phyloP scores from a whole-genome alignment of 2,329 filamentous ascomycete species.

The Fusarium irregulare region DNA sequence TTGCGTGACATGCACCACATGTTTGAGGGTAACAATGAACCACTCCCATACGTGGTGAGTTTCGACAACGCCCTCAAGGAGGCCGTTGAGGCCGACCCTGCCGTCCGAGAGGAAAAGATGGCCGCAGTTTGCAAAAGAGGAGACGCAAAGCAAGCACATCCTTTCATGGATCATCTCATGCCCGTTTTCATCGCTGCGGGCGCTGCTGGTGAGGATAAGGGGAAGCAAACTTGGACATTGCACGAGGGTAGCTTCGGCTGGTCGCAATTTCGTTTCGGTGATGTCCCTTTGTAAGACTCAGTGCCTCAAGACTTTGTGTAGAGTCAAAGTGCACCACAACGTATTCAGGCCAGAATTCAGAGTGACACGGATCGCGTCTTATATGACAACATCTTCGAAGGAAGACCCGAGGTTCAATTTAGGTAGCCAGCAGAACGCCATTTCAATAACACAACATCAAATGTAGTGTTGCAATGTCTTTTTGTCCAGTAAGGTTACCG shows the following conservation, averaged over 20 bases:
- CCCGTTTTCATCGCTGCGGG: constrained; percentile 60
- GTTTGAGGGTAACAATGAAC: constrained; percentile 53
- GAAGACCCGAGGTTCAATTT: background rate
- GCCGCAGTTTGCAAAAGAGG: constrained; percentile 53
- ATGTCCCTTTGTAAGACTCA: constrained; percentile 41
- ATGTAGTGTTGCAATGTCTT: background rate
- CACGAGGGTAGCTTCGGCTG: constrained; percentile 59
- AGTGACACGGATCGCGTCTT: background rate
- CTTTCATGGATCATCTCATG: constrained; percentile 63
- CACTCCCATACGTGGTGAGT: constrained; percentile 67
- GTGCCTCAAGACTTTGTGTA: constrained; percentile 11
- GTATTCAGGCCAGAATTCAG: background rate
- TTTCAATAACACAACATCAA: background rate
- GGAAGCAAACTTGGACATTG: constrained; percentile 58
- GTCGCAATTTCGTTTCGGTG: constrained; percentile 61
- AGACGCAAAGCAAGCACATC: constrained; percentile 61
- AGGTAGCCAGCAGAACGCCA: background rate
- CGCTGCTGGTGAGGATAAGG: constrained; percentile 57
- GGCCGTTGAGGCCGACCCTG: constrained; percentile 63
- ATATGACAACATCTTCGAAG: background rate
- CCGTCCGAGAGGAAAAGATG: constrained; percentile 55
- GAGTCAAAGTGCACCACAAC: background rate
- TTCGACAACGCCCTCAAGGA: constrained; percentile 78
- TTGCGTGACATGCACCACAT: constrained; percentile 62
- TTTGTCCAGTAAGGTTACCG: constrained; percentile 2